phyloP scores from a whole-genome alignment of 345 rosid species.

The Citrus unshiu region DNA sequence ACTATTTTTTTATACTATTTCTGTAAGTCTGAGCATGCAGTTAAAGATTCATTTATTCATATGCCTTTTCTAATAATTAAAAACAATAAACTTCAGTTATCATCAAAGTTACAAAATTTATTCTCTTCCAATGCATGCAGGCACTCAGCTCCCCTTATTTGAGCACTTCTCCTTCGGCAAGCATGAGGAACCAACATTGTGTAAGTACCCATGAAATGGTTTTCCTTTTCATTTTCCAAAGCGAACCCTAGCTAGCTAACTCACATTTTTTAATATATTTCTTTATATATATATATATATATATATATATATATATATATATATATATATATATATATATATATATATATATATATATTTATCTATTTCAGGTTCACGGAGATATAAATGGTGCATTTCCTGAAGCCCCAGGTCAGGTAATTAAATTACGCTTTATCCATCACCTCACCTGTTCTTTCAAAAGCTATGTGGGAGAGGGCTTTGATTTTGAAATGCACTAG shows the following conservation, averaged over 20 bases:
- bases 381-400: slow-evolving; percentile 24
- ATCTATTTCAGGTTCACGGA: slow-evolving; percentile 21
- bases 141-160: slow-evolving; percentile 56
- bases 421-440: slow-evolving; percentile 25
- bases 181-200: slow-evolving; percentile 37
- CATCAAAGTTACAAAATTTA: neutral
- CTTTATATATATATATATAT: neutral
- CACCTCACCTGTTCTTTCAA: neutral
- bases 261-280: neutral
- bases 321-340: neutral
- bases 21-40: slow-evolving; percentile 18
- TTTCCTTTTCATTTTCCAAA: slow-evolving; percentile 17
- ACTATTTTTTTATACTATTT: too few species aligned
- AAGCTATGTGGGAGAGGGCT: neutral
- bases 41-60: slow-evolving; percentile 27
- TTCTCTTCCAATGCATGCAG: slow-evolving; percentile 24
- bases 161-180: slow-evolving; percentile 31
- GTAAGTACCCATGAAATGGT: slow-evolving; percentile 27
- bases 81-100: too few species aligned
- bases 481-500: slow-evolving; percentile 14
- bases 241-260: neutral
- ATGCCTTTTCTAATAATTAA: neutral
- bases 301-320: too few species aligned
- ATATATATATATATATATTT: too few species aligned
- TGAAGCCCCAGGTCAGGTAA: slow-evolving; percentile 26